Evolutionary conservation across 2,329 filamentous ascomycete species (phyloP).

Genomic region (Proliferodiscus dingleyae): DNA sequence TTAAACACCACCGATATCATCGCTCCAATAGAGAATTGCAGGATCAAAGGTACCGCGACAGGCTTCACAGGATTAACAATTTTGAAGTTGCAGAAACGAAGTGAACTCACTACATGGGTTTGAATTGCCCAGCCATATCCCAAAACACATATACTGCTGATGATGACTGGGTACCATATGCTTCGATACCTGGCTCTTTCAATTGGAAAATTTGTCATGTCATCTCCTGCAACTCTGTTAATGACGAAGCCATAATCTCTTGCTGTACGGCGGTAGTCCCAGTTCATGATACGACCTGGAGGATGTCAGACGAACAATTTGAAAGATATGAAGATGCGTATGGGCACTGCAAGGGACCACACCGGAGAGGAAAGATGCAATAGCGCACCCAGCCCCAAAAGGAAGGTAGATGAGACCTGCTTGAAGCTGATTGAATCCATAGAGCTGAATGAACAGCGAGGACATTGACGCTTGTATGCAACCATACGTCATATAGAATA

Average conservation of each 20-base stretch:
- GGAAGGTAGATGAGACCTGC: constrained; percentile 22
- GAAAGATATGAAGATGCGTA: too few species aligned
- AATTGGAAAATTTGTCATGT: constrained; percentile 9
- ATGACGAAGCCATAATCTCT: constrained; percentile 1
- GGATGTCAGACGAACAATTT: too few species aligned
- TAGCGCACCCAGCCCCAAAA: constrained; percentile 6
- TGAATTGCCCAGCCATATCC: constrained; percentile 11
- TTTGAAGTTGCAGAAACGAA: neutral
- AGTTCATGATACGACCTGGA: constrained; percentile 5
- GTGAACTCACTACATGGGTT: neutral
- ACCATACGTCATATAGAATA: constrained; percentile 45
- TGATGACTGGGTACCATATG: constrained; percentile 1
- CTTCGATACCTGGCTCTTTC: constrained; percentile 9
- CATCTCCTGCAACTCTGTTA: neutral
- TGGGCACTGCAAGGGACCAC: neutral
- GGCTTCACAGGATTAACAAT: neutral
- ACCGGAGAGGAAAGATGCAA: too few species aligned
- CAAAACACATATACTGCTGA: constrained; percentile 1
- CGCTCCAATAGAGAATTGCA: constrained; percentile 9
- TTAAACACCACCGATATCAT: constrained; percentile 3
- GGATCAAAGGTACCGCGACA: constrained; percentile 8
- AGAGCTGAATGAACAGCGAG: constrained; percentile 40
- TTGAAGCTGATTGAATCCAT: constrained; percentile 36
- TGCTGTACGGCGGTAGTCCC: constrained; percentile 4
- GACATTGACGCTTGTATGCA: constrained; percentile 42